phyloP scores from a whole-genome alignment of 192 early-diverging fungal species.

The Rhizophagus clarus region DNA sequence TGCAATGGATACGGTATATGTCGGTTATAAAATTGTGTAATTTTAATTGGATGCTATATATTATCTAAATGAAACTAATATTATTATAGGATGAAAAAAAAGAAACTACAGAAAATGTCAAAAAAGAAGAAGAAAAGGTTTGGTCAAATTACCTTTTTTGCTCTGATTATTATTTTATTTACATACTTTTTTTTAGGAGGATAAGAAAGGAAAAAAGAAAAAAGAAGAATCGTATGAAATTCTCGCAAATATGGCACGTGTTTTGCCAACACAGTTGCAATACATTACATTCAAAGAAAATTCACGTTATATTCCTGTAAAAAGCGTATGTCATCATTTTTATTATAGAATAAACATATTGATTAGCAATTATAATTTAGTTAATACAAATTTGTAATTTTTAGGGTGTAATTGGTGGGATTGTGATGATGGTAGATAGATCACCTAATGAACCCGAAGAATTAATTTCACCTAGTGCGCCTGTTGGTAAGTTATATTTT shows the following conservation, averaged over 20 bases:
- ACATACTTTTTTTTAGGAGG: constrained; percentile 20
- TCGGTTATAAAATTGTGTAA: neutral
- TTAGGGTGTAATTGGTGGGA: constrained; percentile 73
- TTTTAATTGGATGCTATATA: neutral
- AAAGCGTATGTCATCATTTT: constrained; percentile 54
- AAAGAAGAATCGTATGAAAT: constrained; percentile 77
- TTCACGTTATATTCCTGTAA: constrained; percentile 88
- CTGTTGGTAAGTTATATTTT: constrained; percentile 32
- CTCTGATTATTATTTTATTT: neutral
- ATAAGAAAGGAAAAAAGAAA: constrained; percentile 66
- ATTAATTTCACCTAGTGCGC: constrained; percentile 65
- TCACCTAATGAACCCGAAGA: constrained; percentile 79
- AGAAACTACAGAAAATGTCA: constrained; percentile 47
- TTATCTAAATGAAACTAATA: neutral
- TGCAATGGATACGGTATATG: constrained; percentile 48
- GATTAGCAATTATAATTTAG: neutral
- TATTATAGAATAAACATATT: neutral
- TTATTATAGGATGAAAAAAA: constrained; percentile 55
- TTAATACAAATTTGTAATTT: neutral
- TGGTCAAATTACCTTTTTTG: neutral
- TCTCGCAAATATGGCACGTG: constrained; percentile 84
- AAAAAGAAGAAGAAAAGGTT: constrained; percentile 65
- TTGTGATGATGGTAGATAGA: constrained; percentile 83
- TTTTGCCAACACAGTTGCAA: constrained; percentile 86
- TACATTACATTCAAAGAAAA: constrained; percentile 84